A percentile compares a stretch with the other conserved stretches of the same genome.
phyloP scores from a whole-genome alignment of 805 yeast species.

The Candida manassasensis region DNA sequence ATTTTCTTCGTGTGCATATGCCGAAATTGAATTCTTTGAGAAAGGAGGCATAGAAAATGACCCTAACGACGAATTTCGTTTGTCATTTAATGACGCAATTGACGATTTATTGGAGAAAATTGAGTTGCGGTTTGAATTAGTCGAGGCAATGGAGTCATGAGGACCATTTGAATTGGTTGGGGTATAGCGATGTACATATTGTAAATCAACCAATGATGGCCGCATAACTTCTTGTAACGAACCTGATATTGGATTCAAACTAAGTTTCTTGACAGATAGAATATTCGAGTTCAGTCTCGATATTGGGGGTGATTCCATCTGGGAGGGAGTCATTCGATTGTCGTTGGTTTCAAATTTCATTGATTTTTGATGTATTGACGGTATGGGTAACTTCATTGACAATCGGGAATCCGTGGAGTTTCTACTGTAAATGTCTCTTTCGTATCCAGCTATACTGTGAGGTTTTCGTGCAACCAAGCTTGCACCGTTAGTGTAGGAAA shows the following conservation, averaged over 20 bases:
- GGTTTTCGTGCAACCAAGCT: not conserved
- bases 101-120: conserved; percentile 35
- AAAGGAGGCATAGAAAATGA: conserved; percentile 16
- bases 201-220: conserved; percentile 34
- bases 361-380: conserved; percentile 13
- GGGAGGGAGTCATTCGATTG: not conserved
- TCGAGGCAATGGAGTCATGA: conserved; percentile 24
- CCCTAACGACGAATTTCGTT: conserved; percentile 26
- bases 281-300: not conserved
- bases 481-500: no score
- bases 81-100: conserved; percentile 24
- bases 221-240: conserved; percentile 26
- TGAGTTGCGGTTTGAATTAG: conserved; percentile 22
- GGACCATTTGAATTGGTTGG: conserved; percentile 1
- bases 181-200: conserved; percentile 12
- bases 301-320: not conserved
- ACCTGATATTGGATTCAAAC: conserved; percentile 14
- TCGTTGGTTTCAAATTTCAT: conserved; percentile 1
- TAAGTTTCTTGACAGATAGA: conserved; percentile 8
- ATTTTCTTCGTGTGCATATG: conserved; percentile 16
- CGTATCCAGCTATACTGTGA: not conserved
- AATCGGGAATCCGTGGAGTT: conserved; percentile 8
- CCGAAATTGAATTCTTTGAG: conserved; percentile 12
- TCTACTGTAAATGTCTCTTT: not conserved
- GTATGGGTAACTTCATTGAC: conserved; percentile 17